Base-by-base conservation (phyloP, 805 yeast genomes). In the Candida yuanshanica region DNA sequence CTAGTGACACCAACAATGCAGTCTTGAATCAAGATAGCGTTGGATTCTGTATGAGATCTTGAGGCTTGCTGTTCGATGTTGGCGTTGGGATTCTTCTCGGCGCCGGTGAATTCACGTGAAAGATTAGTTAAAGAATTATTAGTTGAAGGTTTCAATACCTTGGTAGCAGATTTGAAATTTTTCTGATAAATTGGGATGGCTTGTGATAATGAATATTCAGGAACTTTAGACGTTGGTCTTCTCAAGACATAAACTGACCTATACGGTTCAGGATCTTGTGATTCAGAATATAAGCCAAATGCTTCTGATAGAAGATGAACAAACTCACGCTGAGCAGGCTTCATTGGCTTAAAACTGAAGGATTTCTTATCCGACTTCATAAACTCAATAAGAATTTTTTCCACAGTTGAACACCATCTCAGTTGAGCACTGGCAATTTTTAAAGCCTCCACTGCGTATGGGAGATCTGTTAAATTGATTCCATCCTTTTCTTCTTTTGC, bases 191-290 rank as follows among this genome's bases (percentile, higher is more conserved):
- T 51, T 5, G 57, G 50, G 18, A 70, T 52, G 0, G 75, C 74
- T 38, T 74, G 74, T 22, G 63, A 63, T n/a, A 83, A 60, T 2
- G 71, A 64, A 33, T 70, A 50, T 10, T 55, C 50, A 0, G 88
- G 86, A 2, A 65, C 42, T 9, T 46, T 52, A 0, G 67, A 56
- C 1, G 41, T 47, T 11, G 50, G 43, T 7, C 58, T 54, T 35
- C 68, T 59, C 37, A 66, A 62, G n/a, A 88, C 69, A 48, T 75
- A 79, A 1, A 88, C 91, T 10, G 83, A 75, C 45, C 95, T 62
- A 39, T 76, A 69, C 0, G 96, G 96, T 49, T 87, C 96, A 3
- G 75, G 76, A 59, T 86, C 96, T 46, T 85, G 93, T 2, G 90
- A 75, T 52, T 84, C 89, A 0, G 83, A 68, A 50, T 74, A 79